Base-by-base conservation (phyloP, 176 grass and related monocot genomes). In the Avena eriantha region DNA sequence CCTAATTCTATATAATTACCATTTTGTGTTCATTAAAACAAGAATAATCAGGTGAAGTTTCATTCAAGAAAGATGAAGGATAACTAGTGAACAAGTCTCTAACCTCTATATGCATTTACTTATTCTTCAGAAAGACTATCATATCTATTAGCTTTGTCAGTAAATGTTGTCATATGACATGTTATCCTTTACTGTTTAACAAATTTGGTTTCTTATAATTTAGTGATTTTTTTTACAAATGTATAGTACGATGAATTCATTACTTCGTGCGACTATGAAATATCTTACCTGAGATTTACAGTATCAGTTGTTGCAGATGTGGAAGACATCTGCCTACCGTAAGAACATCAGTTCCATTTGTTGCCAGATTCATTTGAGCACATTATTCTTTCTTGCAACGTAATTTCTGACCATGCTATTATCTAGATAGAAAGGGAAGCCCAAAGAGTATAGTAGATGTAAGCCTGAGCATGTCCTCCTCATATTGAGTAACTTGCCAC, bases 391-490 rank as follows among this genome's bases (percentile, higher is more conserved):
- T 95, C 95, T 55, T 95, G 89, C 88, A 98, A 98, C 68, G 90
- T 91, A 3, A 98, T 84, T n/a, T 83, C 91, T 23, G 95, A 98
- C 56, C 95, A 98, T 95, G 91, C 86, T 64, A 95, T 98, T 82
- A 98, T 98, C 86, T 98, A 91, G 95, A 98, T 98, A 35, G 91
- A 98, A 86, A 93, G 95, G 88, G 95, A 93, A 84, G 87, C 91
- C 34, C 85, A 95, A 83, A 93, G 61, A 10, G 89, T 89, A 23
- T 89, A 23, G 50, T 98, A 35, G 84, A 98, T 85, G 95, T 95
- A 90, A 95, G 92, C 31, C 4, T 70, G 19, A 49, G 45, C 77
- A 23, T 85, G 4, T 69, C 51, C 26, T 50, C 23, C 16, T 54
- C 26, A 66, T 15, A 41, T 58, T 31, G 35, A 36, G 35, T 36